A percentile compares a stretch with the other conserved stretches of the same genome.
phyloP scores from a whole-genome alignment of 2,329 filamentous ascomycete species.

The Sarocladiaceae sp. region DNA sequence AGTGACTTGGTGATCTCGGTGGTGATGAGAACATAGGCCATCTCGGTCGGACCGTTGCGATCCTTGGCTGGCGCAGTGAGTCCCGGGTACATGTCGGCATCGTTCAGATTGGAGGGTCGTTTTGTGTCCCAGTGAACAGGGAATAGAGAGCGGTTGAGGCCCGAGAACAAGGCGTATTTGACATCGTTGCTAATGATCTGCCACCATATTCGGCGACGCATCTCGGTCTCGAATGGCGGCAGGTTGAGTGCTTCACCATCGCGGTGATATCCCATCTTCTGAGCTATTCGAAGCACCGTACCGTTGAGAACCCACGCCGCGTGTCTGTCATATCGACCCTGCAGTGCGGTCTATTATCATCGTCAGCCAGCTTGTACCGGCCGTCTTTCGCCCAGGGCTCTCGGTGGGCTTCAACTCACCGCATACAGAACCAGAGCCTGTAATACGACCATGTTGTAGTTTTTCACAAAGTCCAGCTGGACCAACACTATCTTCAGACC shows the following conservation, averaged over 20 bases:
- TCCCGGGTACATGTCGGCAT: constrained; percentile 49
- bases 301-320: constrained; percentile 56
- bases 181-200: constrained; percentile 53
- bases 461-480: constrained; percentile 50
- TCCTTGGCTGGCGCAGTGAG: constrained; percentile 44
- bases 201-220: constrained; percentile 63
- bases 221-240: constrained; percentile 58
- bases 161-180: constrained; percentile 50
- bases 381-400: not conserved
- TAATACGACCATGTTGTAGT: constrained; percentile 50
- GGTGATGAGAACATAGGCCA: constrained; percentile 49
- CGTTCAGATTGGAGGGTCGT: constrained; percentile 51
- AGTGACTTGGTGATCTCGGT: constrained; percentile 46
- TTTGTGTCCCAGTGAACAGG: constrained; percentile 49
- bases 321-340: constrained; percentile 52
- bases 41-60: constrained; percentile 53
- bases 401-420: constrained; percentile 27
- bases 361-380: not conserved
- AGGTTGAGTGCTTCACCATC: constrained; percentile 53
- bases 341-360: constrained; percentile 44
- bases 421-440: constrained; percentile 54
- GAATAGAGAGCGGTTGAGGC: constrained; percentile 46
- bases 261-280: constrained; percentile 61
- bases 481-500: constrained; percentile 44
- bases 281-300: constrained; percentile 56